Evolutionary conservation across 2,329 filamentous ascomycete species (phyloP).

Genomic region (Hansfordia pulvinata): DNA sequence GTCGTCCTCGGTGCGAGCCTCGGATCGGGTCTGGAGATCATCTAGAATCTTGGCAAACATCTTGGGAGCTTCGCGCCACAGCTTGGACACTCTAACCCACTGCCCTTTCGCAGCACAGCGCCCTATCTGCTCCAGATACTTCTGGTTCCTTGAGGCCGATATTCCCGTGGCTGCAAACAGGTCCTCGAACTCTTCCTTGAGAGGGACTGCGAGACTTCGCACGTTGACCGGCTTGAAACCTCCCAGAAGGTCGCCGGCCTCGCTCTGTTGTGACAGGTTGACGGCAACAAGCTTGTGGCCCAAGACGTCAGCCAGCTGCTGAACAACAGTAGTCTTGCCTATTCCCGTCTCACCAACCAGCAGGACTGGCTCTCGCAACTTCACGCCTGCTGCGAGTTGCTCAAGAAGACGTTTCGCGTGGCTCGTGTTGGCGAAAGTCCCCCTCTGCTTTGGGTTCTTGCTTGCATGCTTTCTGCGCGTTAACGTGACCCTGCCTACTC

Average conservation of each 20-base stretch:
- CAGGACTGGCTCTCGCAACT: constrained; percentile 75
- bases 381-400: constrained; percentile 72
- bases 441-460: constrained; percentile 35
- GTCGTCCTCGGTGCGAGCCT: constrained; percentile 18
- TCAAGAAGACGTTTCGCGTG: constrained; percentile 79
- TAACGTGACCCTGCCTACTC: constrained; percentile 53
- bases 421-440: constrained; percentile 76
- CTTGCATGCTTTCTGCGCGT: constrained; percentile 41
- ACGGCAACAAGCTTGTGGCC: constrained; percentile 83
- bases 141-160: constrained; percentile 73
- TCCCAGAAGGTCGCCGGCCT: constrained; percentile 87
- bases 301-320: constrained; percentile 74
- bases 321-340: constrained; percentile 91
- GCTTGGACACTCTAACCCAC: constrained; percentile 73
- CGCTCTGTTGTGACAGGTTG: constrained; percentile 95
- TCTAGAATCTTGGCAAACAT: constrained; percentile 66
- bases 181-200: constrained; percentile 89
- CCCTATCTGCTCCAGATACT: constrained; percentile 67
- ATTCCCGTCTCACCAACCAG: constrained; percentile 98
- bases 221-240: constrained; percentile 95
- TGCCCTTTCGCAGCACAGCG: constrained; percentile 71
- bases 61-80: constrained; percentile 81
- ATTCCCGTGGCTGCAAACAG: constrained; percentile 78
- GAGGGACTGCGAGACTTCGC: constrained; percentile 70
- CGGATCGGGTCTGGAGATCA: constrained; percentile 31